Percentiles rank a stretch among this genome's conserved stretches.
These are phyloP conservation scores for Solanum chilense DNA, from an alignment of 257 asterid genomes.

Conservation along the genomic window DNA sequence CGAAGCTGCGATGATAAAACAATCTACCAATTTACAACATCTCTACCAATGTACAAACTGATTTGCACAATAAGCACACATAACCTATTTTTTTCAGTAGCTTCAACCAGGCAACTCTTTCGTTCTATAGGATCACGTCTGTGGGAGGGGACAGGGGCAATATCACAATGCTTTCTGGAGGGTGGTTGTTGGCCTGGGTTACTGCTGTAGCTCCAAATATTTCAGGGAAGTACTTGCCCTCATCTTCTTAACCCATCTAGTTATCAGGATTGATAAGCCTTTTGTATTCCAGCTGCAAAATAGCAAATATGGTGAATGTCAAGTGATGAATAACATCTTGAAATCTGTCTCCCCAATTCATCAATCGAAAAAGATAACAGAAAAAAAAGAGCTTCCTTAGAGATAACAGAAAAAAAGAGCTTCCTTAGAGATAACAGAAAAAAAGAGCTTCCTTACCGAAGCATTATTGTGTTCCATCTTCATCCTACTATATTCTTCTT, in stretches of 20 bases:
- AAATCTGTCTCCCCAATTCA: background rate
- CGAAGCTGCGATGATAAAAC: background rate
- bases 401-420: no score
- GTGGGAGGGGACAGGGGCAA: background rate
- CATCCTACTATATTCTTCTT: slow-evolving; percentile 88
- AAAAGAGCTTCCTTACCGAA: slow-evolving; percentile 16
- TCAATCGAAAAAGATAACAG: background rate
- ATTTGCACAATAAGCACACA: background rate
- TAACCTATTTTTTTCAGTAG: background rate
- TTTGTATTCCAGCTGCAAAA: slow-evolving; percentile 54
- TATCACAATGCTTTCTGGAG: background rate
- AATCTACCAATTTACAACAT: background rate
- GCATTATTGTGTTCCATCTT: slow-evolving; percentile 56
- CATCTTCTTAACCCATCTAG: slow-evolving; percentile 18
- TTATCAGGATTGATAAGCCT: slow-evolving; percentile 37
- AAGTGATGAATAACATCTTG: background rate
- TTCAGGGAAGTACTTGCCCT: background rate
- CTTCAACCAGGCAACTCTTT: background rate
- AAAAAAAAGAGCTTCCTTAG: no score
- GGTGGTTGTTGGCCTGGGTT: background rate
- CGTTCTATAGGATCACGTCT: background rate
- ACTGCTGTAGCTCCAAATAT: background rate
- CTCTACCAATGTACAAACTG: background rate
- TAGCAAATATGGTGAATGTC: background rate
- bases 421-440: background rate